Evolutionary conservation across 2,329 filamentous ascomycete species (phyloP).

Genomic region (Aspergillus neoniger): DNA sequence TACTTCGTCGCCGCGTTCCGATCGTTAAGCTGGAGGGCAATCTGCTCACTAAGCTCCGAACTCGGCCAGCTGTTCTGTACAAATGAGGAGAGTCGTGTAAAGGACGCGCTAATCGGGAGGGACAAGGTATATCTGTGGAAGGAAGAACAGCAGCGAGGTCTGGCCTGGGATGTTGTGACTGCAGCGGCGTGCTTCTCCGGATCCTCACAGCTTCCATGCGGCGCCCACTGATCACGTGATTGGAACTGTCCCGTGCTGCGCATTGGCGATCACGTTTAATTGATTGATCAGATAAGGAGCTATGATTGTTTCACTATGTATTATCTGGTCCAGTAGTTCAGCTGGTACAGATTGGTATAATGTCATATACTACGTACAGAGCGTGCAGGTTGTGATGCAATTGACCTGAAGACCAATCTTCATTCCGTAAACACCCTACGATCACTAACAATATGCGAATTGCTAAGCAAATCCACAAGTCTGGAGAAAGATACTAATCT

Average conservation of each 20-base stretch:
- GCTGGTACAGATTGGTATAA: neutral
- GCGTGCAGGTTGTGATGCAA: neutral
- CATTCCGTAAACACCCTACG: neutral
- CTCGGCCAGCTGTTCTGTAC: neutral
- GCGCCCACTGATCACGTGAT: conserved; percentile 6
- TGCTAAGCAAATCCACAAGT: neutral
- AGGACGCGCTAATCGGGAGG: neutral
- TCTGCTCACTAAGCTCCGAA: neutral
- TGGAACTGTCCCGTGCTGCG: conserved; percentile 2
- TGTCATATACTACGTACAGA: neutral
- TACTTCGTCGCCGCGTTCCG: neutral
- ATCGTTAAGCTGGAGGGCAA: neutral
- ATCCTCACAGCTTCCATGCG: conserved; percentile 3
- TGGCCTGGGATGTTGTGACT: conserved; percentile 1
- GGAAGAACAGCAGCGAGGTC: neutral
- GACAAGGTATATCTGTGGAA: neutral
- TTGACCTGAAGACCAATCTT: neutral
- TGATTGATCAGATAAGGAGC: neutral
- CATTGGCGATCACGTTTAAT: neutral
- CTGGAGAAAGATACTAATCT: neutral
- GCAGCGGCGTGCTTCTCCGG: conserved; percentile 8
- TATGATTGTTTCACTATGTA: neutral
- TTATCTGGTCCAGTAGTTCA: neutral
- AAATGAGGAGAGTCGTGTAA: neutral
- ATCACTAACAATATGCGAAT: neutral